phyloP scores from a whole-genome alignment of 2,329 filamentous ascomycete genomes.

The Sphaerostilbella broomeana region DNA sequence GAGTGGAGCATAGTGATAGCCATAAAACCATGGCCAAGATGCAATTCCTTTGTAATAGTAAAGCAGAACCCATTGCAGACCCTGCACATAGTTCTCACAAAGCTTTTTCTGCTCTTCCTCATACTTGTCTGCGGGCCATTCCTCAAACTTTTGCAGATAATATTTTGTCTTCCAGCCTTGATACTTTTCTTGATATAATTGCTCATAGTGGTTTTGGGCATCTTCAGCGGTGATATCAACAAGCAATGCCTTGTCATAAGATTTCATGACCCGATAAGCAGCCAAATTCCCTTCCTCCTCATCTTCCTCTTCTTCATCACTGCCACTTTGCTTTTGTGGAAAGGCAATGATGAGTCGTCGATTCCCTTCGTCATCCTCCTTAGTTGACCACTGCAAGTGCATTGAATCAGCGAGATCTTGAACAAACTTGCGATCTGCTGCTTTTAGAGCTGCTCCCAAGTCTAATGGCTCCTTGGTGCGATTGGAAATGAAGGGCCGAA shows the following conservation, averaged over 20 bases:
- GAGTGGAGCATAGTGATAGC: conserved; percentile 94
- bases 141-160: conserved; percentile 80
- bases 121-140: conserved; percentile 76
- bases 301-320: conserved; percentile 55
- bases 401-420: conserved; percentile 70
- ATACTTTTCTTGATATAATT: conserved; percentile 87
- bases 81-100: conserved; percentile 95
- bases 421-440: conserved; percentile 86
- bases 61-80: conserved; percentile 93
- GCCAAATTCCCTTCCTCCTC: conserved; percentile 79
- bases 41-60: conserved; percentile 98
- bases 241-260: conserved; percentile 84
- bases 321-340: conserved; percentile 45
- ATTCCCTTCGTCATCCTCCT: conserved; percentile 49
- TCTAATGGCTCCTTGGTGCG: conserved; percentile 61
- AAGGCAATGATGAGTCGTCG: conserved; percentile 47
- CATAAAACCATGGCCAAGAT: conserved; percentile 98
- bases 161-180: conserved; percentile 90
- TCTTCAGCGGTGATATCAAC: conserved; percentile 75
- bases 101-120: conserved; percentile 68
- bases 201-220: conserved; percentile 68
- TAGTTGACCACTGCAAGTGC: conserved; percentile 51
- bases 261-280: conserved; percentile 75
- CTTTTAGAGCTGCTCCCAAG: conserved; percentile 65
- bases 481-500: conserved; percentile 76